Percentiles rank a stretch among this genome's conserved stretches.
These are phyloP conservation scores for Hemisphaericaspora nanyangensis DNA, from an alignment of 805 yeast species.

Conservation along the genomic window DNA sequence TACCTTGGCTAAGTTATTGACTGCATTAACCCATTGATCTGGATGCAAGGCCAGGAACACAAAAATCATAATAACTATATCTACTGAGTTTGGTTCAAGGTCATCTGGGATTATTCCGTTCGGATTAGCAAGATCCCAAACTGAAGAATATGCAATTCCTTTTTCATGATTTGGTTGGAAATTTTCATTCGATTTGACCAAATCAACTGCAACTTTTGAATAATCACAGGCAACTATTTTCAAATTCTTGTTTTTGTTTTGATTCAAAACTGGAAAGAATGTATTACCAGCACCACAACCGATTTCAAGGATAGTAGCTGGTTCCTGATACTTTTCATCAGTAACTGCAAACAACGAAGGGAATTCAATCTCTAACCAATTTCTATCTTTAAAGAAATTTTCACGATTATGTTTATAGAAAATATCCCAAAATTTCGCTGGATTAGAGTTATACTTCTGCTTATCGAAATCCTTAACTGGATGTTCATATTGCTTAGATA, in stretches of 20 bases:
- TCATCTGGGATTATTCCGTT: slow-evolving; percentile 78
- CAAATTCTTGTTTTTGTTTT: slow-evolving; percentile 76
- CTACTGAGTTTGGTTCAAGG: slow-evolving; percentile 75
- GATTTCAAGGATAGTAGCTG: slow-evolving; percentile 75
- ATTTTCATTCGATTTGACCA: slow-evolving; percentile 63
- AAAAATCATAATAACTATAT: slow-evolving; percentile 91
- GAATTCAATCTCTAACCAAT: slow-evolving; percentile 93
- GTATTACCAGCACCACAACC: slow-evolving; percentile 99
- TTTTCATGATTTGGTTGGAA: slow-evolving; percentile 49
- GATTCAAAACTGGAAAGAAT: slow-evolving; percentile 80
- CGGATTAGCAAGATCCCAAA: slow-evolving; percentile 90
- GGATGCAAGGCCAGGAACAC: slow-evolving; percentile 93
- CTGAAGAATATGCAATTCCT: slow-evolving; percentile 69
- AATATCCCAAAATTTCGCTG: slow-evolving; percentile 93
- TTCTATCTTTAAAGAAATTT: slow-evolving; percentile 93
- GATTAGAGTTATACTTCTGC: slow-evolving; percentile 71
- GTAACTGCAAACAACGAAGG: slow-evolving; percentile 82
- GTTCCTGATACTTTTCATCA: slow-evolving; percentile 58
- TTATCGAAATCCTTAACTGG: slow-evolving; percentile 92
- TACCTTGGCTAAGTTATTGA: slow-evolving; percentile 61
- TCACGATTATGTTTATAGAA: slow-evolving; percentile 88
- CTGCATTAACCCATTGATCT: slow-evolving; percentile 82
- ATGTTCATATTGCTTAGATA: slow-evolving; percentile 65
- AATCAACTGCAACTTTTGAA: slow-evolving; percentile 82
- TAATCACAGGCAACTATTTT: slow-evolving; percentile 84